phyloP scores from a whole-genome alignment of 2,329 filamentous ascomycete genomes.

The Amauroascus niger region DNA sequence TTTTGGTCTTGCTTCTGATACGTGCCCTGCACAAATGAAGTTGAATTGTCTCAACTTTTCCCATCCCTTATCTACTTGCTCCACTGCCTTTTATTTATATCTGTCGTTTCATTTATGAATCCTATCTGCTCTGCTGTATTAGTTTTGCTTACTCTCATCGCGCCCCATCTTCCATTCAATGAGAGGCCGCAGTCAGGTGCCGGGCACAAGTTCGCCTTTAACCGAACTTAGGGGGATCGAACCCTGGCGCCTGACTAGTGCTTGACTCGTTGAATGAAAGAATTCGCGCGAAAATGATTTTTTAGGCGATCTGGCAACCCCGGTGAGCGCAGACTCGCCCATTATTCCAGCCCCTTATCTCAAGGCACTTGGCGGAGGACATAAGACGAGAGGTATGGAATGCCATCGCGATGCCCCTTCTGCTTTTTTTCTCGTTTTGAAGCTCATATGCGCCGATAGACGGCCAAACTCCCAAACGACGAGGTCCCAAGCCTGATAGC shows the following conservation, averaged over 20 bases:
- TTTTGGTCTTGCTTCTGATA: no score
- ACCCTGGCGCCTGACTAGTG: neutral
- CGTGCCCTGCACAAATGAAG: neutral
- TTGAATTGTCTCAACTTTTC: no score
- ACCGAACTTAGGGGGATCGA: neutral
- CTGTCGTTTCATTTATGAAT: no score
- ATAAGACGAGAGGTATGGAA: conserved; percentile 8
- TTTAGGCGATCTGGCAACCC: neutral
- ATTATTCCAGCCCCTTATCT: conserved; percentile 1
- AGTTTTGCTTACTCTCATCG: conserved; percentile 2
- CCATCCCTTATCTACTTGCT: no score
- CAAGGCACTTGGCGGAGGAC: neutral
- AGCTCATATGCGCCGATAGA: conserved; percentile 42
- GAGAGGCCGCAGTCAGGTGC: neutral
- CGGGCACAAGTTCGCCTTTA: neutral
- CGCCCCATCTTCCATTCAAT: conserved; percentile 3
- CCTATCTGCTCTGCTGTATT: neutral
- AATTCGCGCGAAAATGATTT: neutral
- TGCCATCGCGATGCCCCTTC: neutral
- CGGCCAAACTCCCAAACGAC: conserved; percentile 74
- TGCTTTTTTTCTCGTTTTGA: neutral
- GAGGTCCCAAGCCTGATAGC: conserved; percentile 92
- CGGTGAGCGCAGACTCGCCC: conserved; percentile 1
- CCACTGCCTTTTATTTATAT: no score
- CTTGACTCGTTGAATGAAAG: conserved; percentile 3